Evolutionary conservation across 257 asterid species (phyloP).

Genomic region (Rehmannia glutinosa): DNA sequence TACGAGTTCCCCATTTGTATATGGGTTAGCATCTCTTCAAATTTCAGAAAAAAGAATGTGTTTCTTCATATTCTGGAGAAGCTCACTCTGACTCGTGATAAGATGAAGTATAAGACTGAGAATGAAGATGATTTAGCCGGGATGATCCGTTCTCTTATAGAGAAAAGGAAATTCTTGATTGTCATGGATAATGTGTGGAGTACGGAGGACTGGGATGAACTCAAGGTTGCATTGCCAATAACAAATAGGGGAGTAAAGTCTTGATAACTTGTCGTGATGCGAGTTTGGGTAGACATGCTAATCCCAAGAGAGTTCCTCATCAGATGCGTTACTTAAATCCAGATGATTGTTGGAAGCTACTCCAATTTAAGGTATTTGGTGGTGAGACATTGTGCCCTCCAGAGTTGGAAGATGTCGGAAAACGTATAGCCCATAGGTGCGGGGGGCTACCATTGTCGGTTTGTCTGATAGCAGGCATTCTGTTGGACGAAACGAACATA

Average conservation of each 20-base stretch:
- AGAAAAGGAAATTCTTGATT: constrained; percentile 28
- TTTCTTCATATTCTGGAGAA: constrained; percentile 7
- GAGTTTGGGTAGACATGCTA: constrained; percentile 10
- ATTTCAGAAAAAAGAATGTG: constrained; percentile 9
- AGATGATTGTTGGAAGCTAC: constrained; percentile 34
- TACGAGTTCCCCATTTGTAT: constrained; percentile 16
- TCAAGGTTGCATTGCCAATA: constrained; percentile 25
- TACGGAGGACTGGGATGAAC: constrained; percentile 19
- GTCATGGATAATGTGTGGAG: constrained; percentile 55
- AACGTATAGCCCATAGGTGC: constrained; percentile 30
- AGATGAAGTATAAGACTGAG: too few species aligned
- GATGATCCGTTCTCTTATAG: not conserved
- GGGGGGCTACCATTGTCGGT: constrained; percentile 42
- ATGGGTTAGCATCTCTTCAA: constrained; percentile 26
- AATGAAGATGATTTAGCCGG: constrained; percentile 1
- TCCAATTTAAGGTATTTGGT: constrained; percentile 35
- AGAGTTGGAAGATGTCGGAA: constrained; percentile 15
- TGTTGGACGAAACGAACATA: not conserved
- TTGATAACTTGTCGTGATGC: constrained; percentile 47
- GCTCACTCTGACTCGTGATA: too few species aligned
- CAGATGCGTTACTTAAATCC: constrained; percentile 23
- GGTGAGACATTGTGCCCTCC: constrained; percentile 5
- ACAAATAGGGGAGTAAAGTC: constrained; percentile 24
- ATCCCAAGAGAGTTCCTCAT: too few species aligned
- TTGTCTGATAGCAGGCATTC: constrained; percentile 29